Conservation (phyloP, 257 asterid species). For the Nicotiana tabacum region DNA sequence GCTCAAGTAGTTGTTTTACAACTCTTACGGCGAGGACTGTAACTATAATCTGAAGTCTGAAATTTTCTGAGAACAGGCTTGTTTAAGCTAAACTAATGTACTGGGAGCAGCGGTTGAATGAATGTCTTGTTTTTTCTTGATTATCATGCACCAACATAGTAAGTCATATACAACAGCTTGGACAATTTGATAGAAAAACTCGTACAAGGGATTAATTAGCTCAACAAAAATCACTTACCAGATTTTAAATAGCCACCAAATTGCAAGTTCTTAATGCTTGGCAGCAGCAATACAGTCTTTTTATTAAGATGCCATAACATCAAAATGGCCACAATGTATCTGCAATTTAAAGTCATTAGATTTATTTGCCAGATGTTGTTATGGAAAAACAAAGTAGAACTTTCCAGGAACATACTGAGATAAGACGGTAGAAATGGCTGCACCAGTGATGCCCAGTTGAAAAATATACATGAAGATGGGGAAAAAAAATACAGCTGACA, state of each 20-base stretch:
- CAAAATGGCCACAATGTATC: slow-evolving; percentile 40
- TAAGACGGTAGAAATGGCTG: slow-evolving; percentile 40
- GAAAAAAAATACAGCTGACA: slow-evolving; percentile 35
- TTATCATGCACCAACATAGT: not conserved
- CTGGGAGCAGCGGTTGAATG: not conserved
- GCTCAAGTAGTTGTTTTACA: not conserved
- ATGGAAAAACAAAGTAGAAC: not conserved
- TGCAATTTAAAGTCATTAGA: slow-evolving; percentile 9
- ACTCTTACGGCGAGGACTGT: not conserved
- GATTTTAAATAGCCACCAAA: slow-evolving; percentile 37
- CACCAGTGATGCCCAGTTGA: slow-evolving; percentile 37
- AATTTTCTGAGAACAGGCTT: not conserved
- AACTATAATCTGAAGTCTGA: not conserved
- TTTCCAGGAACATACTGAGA: slow-evolving; percentile 35
- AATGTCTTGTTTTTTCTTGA: not conserved
- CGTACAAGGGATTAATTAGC: not conserved
- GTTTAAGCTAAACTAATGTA: not conserved
- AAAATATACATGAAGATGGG: slow-evolving; percentile 32
- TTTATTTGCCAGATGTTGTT: not conserved
- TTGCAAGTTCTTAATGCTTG: slow-evolving; percentile 26
- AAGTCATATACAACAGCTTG: not conserved
- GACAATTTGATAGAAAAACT: not conserved
- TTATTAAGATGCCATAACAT: slow-evolving; percentile 37
- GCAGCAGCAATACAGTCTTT: slow-evolving; percentile 28
- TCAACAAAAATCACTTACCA: slow-evolving; percentile 20